Percentiles rank a stretch among this genome's conserved stretches.
These are phyloP conservation scores for Gnomoniopsis smithogilvyi DNA, from an alignment of 2,329 filamentous ascomycete genomes.

Conservation along the genomic window DNA sequence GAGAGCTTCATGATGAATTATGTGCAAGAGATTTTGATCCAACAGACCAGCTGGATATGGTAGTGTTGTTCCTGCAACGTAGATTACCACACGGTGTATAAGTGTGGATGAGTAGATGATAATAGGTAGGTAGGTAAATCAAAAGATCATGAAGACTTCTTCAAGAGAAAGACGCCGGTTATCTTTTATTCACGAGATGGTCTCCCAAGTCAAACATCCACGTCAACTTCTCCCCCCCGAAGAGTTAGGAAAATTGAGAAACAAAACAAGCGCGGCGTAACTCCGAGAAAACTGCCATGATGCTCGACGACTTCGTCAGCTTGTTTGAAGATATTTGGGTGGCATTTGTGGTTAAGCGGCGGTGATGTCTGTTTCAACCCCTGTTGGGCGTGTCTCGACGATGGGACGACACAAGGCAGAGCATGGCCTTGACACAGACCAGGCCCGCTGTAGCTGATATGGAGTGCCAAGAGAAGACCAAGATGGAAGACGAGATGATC, in stretches of 20 bases:
- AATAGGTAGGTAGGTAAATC: neutral
- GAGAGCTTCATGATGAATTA: constrained; percentile 10
- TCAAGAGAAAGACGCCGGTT: neutral
- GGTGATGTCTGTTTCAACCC: constrained; percentile 4
- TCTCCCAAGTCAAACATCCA: too few relatives aligned
- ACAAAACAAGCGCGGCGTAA: neutral
- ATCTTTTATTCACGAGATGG: neutral
- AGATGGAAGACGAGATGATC: too few relatives aligned
- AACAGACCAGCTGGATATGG: neutral
- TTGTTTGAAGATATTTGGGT: neutral
- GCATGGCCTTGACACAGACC: neutral
- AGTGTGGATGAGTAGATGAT: neutral
- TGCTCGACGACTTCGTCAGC: constrained; percentile 7
- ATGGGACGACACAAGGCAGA: constrained; percentile 10
- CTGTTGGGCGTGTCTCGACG: constrained; percentile 6
- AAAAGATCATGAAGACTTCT: too few relatives aligned
- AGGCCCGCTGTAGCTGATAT: neutral
- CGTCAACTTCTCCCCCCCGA: too few relatives aligned
- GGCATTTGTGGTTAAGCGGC: neutral
- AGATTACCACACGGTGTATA: neutral
- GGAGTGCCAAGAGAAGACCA: too few relatives aligned
- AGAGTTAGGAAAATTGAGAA: neutral
- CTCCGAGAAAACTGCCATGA: neutral
- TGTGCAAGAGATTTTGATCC: neutral
- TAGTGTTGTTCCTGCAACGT: constrained; percentile 10